Percentiles rank a stretch among this genome's conserved stretches.
Evolutionary conservation across 2,329 filamentous ascomycete genomes (phyloP).

Genomic region (Apiospora koreana): DNA sequence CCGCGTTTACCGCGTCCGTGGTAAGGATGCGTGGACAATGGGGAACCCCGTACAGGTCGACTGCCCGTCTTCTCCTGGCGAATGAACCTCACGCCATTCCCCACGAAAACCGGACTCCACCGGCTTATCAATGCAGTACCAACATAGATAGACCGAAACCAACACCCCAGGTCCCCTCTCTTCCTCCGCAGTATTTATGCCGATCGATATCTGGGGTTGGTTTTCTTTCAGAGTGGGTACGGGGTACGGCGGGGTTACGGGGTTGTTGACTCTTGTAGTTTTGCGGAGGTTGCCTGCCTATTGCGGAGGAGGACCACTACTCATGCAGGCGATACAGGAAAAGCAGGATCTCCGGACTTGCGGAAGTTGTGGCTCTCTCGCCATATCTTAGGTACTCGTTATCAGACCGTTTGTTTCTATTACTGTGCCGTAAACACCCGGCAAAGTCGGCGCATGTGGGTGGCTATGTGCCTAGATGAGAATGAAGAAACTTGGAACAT

Average conservation of each 20-base stretch:
- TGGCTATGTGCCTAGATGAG: background rate
- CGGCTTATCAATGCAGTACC: too few relatives aligned
- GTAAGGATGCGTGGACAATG: background rate
- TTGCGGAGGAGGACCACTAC: background rate
- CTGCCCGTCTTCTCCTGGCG: background rate
- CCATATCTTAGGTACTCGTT: background rate
- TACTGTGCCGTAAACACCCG: background rate
- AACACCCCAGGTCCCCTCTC: too few relatives aligned
- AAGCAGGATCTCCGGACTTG: background rate
- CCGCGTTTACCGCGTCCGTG: conserved; percentile 4
- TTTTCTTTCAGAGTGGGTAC: background rate
- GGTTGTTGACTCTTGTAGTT: conserved; percentile 4
- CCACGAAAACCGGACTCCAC: background rate
- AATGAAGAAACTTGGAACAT: background rate
- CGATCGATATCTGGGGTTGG: too few relatives aligned
- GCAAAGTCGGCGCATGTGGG: background rate
- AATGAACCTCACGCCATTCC: conserved; percentile 7
- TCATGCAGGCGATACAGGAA: background rate
- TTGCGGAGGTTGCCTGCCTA: background rate
- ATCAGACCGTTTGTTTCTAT: background rate
- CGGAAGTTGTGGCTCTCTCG: background rate
- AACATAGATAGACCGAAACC: too few relatives aligned
- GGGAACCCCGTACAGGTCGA: background rate
- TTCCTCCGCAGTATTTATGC: too few relatives aligned
- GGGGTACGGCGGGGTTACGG: background rate